These are phyloP conservation scores for Thyridium curvatum DNA, from an alignment of 2,329 filamentous ascomycete species.

Conservation along the genomic window DNA sequence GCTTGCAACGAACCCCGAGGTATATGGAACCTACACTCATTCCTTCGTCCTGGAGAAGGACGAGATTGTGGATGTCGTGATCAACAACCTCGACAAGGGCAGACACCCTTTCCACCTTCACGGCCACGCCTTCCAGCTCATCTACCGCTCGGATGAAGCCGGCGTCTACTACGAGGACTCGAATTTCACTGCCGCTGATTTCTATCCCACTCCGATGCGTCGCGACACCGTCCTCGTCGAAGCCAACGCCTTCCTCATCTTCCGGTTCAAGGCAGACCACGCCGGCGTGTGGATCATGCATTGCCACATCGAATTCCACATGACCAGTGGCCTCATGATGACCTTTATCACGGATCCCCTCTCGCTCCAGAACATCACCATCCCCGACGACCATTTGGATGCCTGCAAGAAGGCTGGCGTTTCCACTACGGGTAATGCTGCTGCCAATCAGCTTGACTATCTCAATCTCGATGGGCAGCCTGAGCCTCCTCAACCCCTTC, in stretches of 20 bases:
- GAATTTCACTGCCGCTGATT: slow-evolving; percentile 35
- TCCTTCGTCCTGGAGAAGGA: slow-evolving; percentile 61
- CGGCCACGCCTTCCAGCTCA: slow-evolving; percentile 66
- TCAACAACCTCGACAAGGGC: slow-evolving; percentile 70
- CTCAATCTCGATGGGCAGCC: slow-evolving; percentile 17
- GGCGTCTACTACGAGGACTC: slow-evolving; percentile 50
- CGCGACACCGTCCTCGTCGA: slow-evolving; percentile 63
- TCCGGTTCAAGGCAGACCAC: slow-evolving; percentile 64
- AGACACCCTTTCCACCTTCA: slow-evolving; percentile 76
- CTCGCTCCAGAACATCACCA: slow-evolving; percentile 53
- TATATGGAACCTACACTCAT: slow-evolving; percentile 64
- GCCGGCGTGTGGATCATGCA: slow-evolving; percentile 61
- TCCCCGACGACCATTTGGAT: slow-evolving; percentile 54
- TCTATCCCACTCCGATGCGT: slow-evolving; percentile 52
- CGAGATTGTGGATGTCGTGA: slow-evolving; percentile 64
- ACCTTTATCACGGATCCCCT: slow-evolving; percentile 58
- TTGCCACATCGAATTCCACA: slow-evolving; percentile 77
- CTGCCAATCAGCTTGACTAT: slow-evolving; percentile 14
- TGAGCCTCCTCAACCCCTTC: too few relatives aligned
- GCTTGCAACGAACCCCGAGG: slow-evolving; percentile 45
- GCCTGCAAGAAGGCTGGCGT: slow-evolving; percentile 39
- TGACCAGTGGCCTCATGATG: slow-evolving; percentile 58
- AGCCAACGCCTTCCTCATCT: slow-evolving; percentile 60
- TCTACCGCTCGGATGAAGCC: slow-evolving; percentile 55
- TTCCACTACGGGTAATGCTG: slow-evolving; percentile 19